phyloP scores from a whole-genome alignment of 768 basidiomycete species.

The Termitomyces bulborhizus region DNA sequence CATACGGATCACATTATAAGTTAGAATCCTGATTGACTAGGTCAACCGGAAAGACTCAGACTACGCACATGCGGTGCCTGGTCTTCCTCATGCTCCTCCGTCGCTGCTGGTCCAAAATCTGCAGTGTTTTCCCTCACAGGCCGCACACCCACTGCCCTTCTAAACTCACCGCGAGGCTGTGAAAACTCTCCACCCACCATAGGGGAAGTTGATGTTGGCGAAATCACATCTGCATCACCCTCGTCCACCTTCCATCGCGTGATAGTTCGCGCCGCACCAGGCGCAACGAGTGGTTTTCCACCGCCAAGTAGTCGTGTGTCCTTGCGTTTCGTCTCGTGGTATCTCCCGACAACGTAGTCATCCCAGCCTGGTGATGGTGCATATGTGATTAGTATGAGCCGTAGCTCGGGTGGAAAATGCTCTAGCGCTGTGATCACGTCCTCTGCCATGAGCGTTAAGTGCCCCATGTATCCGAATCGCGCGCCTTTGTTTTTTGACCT shows the following conservation, averaged over 20 bases:
- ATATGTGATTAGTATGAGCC: slow-evolving; percentile 52
- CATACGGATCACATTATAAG: slow-evolving; percentile 4
- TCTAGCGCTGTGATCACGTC: slow-evolving; percentile 89
- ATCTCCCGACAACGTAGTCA: slow-evolving; percentile 79
- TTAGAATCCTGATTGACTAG: not conserved
- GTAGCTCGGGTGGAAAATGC: slow-evolving; percentile 78
- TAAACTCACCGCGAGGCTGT: slow-evolving; percentile 51
- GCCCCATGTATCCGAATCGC: slow-evolving; percentile 94
- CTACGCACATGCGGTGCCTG: slow-evolving; percentile 38
- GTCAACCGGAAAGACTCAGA: not conserved
- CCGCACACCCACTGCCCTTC: slow-evolving; percentile 35
- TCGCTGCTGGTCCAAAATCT: slow-evolving; percentile 55
- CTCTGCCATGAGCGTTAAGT: slow-evolving; percentile 90
- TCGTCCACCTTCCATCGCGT: slow-evolving; percentile 71
- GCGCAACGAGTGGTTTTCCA: slow-evolving; percentile 61
- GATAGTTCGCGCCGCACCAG: slow-evolving; percentile 21
- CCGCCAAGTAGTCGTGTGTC: slow-evolving; percentile 82
- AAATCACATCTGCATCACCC: slow-evolving; percentile 29
- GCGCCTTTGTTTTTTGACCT: slow-evolving; percentile 72
- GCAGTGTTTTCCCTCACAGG: slow-evolving; percentile 48
- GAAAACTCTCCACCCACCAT: not conserved
- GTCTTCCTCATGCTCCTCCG: slow-evolving; percentile 40
- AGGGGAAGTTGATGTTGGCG: not conserved
- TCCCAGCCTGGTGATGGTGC: slow-evolving; percentile 83
- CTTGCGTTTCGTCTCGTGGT: slow-evolving; percentile 79